Evolutionary conservation across 75 land plant genomes (phyloP).

Genomic region (Sequoiadendron giganteum): DNA sequence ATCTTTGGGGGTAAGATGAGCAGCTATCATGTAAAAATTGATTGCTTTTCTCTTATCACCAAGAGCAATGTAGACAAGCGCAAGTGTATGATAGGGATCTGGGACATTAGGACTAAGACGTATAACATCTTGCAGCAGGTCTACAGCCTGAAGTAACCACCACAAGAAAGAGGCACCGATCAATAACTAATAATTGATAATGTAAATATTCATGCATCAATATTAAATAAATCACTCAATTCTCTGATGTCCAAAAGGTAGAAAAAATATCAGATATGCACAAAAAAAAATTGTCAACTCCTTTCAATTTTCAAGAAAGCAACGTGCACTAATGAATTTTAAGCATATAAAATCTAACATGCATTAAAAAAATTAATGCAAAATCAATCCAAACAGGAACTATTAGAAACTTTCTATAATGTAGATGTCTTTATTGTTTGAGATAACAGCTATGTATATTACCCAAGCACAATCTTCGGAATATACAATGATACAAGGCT

Average conservation of each 20-base stretch:
- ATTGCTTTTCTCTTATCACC: slow-evolving; percentile 67
- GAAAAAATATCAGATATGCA: background rate
- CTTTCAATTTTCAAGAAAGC: background rate
- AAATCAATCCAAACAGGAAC: background rate
- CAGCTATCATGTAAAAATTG: slow-evolving; percentile 85
- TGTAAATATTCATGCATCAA: background rate
- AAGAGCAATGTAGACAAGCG: slow-evolving; percentile 57
- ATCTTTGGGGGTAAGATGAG: slow-evolving; percentile 74
- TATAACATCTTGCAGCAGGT: slow-evolving; percentile 66
- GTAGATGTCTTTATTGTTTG: background rate
- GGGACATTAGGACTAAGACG: slow-evolving; percentile 73
- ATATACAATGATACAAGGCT: background rate
- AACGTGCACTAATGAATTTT: background rate
- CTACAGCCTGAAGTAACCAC: slow-evolving; percentile 53
- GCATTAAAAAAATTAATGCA: background rate
- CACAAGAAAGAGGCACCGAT: background rate
- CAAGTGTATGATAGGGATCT: slow-evolving; percentile 83
- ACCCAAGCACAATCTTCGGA: background rate
- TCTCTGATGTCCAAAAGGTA: background rate
- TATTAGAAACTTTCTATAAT: background rate
- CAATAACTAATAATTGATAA: background rate
- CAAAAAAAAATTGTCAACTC: background rate
- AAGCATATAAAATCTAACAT: background rate
- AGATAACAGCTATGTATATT: background rate
- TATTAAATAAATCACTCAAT: slow-evolving; percentile 4